These are phyloP conservation scores for Gypsophila paniculata DNA, from an alignment of 179 eudicot genomes.

Conservation along the genomic window DNA sequence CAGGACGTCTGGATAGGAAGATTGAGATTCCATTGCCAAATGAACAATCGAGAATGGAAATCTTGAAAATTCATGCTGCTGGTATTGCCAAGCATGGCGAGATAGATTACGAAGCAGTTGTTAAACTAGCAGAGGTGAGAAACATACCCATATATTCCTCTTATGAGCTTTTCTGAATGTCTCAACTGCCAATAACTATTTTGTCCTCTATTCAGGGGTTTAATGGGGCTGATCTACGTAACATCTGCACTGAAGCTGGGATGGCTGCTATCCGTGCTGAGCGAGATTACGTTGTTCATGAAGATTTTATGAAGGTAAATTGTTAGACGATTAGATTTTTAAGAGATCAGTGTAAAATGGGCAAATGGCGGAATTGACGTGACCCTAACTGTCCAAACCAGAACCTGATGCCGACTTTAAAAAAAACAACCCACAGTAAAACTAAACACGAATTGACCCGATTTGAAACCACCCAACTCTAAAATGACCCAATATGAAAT, in stretches of 20 bases:
- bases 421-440: neutral
- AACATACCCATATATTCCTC: neutral
- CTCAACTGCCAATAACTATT: neutral
- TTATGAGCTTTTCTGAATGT: neutral
- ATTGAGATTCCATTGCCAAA: conserved; percentile 96
- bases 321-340: neutral
- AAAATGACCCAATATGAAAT: neutral
- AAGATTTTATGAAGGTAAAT: conserved; percentile 90
- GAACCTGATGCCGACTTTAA: neutral
- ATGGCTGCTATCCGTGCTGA: conserved; percentile 95
- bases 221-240: conserved; percentile 89
- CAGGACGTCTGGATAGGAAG: conserved; percentile 96
- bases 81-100: conserved; percentile 99
- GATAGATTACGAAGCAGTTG: conserved; percentile 94
- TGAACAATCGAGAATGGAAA: conserved; percentile 94
- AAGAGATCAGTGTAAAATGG: neutral
- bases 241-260: conserved; percentile 92
- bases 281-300: conserved; percentile 94
- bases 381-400: neutral
- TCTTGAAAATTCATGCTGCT: conserved; percentile 92
- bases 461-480: no score
- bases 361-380: neutral
- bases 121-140: conserved; percentile 92
- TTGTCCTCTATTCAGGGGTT: conserved; percentile 46
- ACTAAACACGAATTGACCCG: neutral